phyloP scores from a whole-genome alignment of 1,284 basidiomycete species.

The Sanguinoderma infundibulare region DNA sequence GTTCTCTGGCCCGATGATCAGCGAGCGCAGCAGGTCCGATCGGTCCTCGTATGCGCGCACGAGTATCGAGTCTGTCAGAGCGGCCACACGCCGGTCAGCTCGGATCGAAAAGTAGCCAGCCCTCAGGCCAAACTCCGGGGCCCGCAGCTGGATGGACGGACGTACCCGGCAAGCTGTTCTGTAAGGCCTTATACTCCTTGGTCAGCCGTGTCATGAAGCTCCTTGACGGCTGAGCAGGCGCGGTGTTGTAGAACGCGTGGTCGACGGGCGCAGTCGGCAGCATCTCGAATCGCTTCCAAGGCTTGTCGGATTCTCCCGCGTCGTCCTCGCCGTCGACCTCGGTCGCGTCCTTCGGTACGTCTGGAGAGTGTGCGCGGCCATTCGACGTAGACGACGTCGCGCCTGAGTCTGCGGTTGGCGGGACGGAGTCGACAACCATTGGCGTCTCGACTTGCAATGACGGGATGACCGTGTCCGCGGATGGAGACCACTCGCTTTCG shows the following conservation, averaged over 20 bases:
- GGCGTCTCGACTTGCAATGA: conserved; percentile 20
- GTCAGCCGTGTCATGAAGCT: conserved; percentile 75
- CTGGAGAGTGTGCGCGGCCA: conserved; percentile 29
- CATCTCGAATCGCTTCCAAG: conserved; percentile 82
- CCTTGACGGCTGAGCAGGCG: conserved; percentile 68
- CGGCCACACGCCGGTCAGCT: neutral
- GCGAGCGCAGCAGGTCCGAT: conserved; percentile 81
- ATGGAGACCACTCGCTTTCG: conserved; percentile 33
- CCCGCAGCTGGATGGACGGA: conserved; percentile 4
- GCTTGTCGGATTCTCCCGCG: conserved; percentile 26
- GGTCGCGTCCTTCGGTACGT: conserved; percentile 34
- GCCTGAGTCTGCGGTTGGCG: conserved; percentile 18
- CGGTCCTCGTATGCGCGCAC: conserved; percentile 83
- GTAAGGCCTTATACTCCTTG: conserved; percentile 85
- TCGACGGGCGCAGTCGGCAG: conserved; percentile 77
- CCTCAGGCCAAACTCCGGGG: neutral
- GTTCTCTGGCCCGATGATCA: conserved; percentile 93
- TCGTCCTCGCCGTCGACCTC: conserved; percentile 27
- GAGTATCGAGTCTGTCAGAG: conserved; percentile 62
- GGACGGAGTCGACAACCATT: conserved; percentile 9
- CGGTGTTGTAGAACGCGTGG: conserved; percentile 76
- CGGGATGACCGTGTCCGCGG: conserved; percentile 28
- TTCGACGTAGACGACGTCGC: conserved; percentile 26
- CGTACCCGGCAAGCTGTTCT: conserved; percentile 81
- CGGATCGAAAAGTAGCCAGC: neutral